phyloP scores from a whole-genome alignment of 108 stramenopile species.

The Pseudonitzschia pungens region DNA sequence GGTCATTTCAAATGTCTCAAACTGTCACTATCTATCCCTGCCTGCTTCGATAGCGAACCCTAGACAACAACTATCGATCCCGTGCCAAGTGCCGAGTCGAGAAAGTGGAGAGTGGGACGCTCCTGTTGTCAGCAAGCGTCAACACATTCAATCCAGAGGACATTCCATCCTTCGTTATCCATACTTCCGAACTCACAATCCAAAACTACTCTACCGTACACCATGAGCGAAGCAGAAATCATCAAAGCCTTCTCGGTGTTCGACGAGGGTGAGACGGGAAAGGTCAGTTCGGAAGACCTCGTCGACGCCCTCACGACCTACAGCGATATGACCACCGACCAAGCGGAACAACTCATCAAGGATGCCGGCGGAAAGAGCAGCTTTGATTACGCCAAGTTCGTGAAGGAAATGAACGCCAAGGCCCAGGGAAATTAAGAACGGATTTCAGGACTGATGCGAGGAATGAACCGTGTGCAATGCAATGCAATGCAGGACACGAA shows the following conservation, averaged over 20 bases:
- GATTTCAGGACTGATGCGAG: too few relatives aligned
- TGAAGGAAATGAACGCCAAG: conserved; percentile 3
- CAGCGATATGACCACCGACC: not conserved
- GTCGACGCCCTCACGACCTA: not conserved
- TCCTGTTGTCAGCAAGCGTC: too few relatives aligned
- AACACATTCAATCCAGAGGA: too few relatives aligned
- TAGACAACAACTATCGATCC: too few relatives aligned
- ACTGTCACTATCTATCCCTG: not conserved
- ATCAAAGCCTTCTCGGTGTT: not conserved
- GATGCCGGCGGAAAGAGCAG: conserved; percentile 14
- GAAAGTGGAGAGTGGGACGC: too few relatives aligned
- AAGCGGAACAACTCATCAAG: not conserved
- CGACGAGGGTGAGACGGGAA: not conserved
- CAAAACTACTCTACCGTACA: not conserved
- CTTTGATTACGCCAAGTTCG: conserved; percentile 11
- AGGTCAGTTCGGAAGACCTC: not conserved
- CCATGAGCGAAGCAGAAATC: not conserved
- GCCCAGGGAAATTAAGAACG: not conserved
- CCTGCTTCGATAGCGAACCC: too few relatives aligned
- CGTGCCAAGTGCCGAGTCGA: too few relatives aligned
- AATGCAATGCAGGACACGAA: not conserved
- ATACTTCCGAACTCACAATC: too few relatives aligned
- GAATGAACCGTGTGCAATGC: not conserved
- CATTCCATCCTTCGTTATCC: too few relatives aligned
- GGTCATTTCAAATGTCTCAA: not conserved